Percentiles rank a stretch among this genome's conserved stretches.
Evolutionary conservation across 2,329 filamentous ascomycete species (phyloP).

Genomic region (Fusarium mundagurra): DNA sequence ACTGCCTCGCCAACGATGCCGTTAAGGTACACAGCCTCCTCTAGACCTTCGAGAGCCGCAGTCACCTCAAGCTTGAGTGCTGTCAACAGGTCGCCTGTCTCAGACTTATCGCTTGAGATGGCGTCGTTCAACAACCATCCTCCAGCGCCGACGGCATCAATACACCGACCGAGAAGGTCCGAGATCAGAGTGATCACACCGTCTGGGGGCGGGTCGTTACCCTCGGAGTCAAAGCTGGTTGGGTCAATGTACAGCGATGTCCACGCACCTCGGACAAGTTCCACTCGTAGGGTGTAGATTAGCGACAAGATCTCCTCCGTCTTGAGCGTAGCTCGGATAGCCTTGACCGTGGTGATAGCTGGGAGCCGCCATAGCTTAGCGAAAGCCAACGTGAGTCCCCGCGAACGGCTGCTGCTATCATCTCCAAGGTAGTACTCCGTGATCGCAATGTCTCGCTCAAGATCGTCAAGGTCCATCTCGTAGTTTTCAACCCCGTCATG

Average conservation of each 20-base stretch:
- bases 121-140: slow-evolving; percentile 77
- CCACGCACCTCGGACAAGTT: slow-evolving; percentile 80
- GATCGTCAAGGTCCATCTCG: slow-evolving; percentile 66
- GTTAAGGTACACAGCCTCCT: slow-evolving; percentile 73
- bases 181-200: slow-evolving; percentile 76
- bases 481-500: slow-evolving; percentile 48
- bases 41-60: slow-evolving; percentile 75
- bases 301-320: slow-evolving; percentile 76
- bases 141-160: slow-evolving; percentile 78
- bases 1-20: slow-evolving; percentile 73
- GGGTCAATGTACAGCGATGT: slow-evolving; percentile 75
- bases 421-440: slow-evolving; percentile 74
- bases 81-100: slow-evolving; percentile 71
- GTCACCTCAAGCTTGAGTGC: slow-evolving; percentile 75
- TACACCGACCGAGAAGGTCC: slow-evolving; percentile 75
- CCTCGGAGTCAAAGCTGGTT: slow-evolving; percentile 56
- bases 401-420: slow-evolving; percentile 69
- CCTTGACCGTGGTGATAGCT: slow-evolving; percentile 65
- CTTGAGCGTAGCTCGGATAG: slow-evolving; percentile 70
- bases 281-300: slow-evolving; percentile 76
- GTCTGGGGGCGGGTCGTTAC: slow-evolving; percentile 64
- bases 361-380: slow-evolving; percentile 76
- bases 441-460: slow-evolving; percentile 72
- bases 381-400: slow-evolving; percentile 74
- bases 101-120: slow-evolving; percentile 60